Base-by-base conservation (phyloP, 495 filamentous ascomycete species). In the Terfezia claveryi region DNA sequence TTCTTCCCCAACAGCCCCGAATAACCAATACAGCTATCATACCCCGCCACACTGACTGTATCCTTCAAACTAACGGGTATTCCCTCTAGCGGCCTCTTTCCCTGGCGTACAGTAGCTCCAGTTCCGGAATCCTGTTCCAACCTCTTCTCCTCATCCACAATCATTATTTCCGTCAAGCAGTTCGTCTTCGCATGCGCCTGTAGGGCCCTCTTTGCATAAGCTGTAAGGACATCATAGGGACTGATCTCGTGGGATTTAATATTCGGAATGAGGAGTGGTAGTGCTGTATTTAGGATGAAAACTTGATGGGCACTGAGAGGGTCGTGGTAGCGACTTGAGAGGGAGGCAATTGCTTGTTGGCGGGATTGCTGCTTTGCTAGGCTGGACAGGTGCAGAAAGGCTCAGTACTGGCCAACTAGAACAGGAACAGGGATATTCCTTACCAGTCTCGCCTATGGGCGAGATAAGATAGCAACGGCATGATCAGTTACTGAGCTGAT, bases 21-120 rank as follows among this genome's bases (percentile, higher is more conserved):
- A 64, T 87, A 95, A 2, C 87, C 91, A 1, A 95, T 83, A 9
- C 78, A 83, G 4, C 76, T 77, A 66, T 95, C 91, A 62, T 91
- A 94, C 5, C 91, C 91, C 37, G 76, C 80, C 9, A 98, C 83
- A 16, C 80, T 74, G 44, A 94, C 75, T 1, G 83, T 82, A 65
- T 98, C 89, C 65, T 96, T 98, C 56, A 98, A 61, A 23, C 80
- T 86, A 23, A 96, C 72, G 0, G 91, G 91, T 56, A 96, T 83
- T 14, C 91, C 91, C 0, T 89, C 91, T 37, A 96, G 67, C 0
- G 89, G 87, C 23, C 50, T 51, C 50, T 27, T 16, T 51, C 5
- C 23, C 27, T 32, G n/a, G 11, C 50, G 14, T 51, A 20, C 50
- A 17, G n/a, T 32, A 51, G 11, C 50, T 12, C 11, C 14, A 12